phyloP scores from a whole-genome alignment of 495 filamentous ascomycete genomes.

The Ramalina peruviana region DNA sequence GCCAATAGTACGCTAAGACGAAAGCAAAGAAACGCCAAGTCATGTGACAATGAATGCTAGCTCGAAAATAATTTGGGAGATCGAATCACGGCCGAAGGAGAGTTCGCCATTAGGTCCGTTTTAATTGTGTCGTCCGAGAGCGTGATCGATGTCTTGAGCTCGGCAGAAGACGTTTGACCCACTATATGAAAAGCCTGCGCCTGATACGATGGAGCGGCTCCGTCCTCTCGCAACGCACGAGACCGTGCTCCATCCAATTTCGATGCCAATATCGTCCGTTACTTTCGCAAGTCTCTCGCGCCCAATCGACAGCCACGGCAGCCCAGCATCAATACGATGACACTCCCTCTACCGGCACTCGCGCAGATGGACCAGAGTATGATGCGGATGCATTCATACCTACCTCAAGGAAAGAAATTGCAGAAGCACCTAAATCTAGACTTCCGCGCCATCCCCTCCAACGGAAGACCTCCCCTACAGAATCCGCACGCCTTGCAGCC shows the following conservation, averaged over 20 bases:
- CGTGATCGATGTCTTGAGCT: not conserved
- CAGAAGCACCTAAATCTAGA: not conserved
- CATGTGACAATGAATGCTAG: not conserved
- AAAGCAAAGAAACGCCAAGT: not conserved
- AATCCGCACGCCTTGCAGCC: conserved; percentile 81
- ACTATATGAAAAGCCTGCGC: conserved; percentile 55
- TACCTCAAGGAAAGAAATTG: not conserved
- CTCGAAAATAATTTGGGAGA: not conserved
- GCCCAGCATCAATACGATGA: conserved; percentile 1
- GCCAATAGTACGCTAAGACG: not conserved
- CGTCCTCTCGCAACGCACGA: conserved; percentile 44
- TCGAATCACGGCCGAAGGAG: not conserved
- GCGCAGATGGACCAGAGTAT: not conserved
- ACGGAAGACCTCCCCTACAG: conserved; percentile 43
- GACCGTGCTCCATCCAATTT: conserved; percentile 34
- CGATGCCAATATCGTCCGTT: conserved; percentile 13
- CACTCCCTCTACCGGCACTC: not conserved
- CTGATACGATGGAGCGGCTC: conserved; percentile 58
- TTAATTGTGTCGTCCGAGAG: conserved; percentile 1
- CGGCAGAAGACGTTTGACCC: conserved; percentile 4
- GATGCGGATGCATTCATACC: conserved; percentile 9
- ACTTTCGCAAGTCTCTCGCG: conserved; percentile 20
- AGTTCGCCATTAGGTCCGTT: not conserved
- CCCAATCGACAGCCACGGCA: conserved; percentile 14
- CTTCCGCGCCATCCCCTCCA: conserved; percentile 46